Evolutionary conservation across 352 stramenopile species (phyloP).

Genomic region (Globisporangium lucens): DNA sequence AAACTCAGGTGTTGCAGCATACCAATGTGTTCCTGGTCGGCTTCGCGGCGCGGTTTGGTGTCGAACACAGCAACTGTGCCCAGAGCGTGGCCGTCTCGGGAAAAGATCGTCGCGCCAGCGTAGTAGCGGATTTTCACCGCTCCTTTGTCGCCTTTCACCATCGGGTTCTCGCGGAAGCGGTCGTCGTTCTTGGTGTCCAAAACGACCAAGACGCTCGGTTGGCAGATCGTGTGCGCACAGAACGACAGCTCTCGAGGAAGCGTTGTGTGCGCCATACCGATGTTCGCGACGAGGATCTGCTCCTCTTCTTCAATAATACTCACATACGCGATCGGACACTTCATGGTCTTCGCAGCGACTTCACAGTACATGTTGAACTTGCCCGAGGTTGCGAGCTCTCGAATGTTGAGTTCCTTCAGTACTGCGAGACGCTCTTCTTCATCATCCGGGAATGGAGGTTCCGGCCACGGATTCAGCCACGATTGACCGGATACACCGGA

Average conservation of each 20-base stretch:
- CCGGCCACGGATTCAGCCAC: constrained; percentile 81
- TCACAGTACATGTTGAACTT: constrained; percentile 90
- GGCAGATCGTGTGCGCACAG: constrained; percentile 85
- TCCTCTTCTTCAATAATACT: constrained; percentile 85
- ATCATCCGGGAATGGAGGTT: constrained; percentile 74
- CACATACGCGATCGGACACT: constrained; percentile 83
- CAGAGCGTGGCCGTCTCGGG: constrained; percentile 67
- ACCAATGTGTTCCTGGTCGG: constrained; percentile 84
- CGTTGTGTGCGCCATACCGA: constrained; percentile 80
- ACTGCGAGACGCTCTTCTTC: constrained; percentile 74
- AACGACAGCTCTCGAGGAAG: constrained; percentile 80
- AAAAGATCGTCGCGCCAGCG: constrained; percentile 81
- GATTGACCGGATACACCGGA: constrained; percentile 30
- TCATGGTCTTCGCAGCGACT: constrained; percentile 85
- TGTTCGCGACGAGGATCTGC: constrained; percentile 81
- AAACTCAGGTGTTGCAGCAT: constrained; percentile 88
- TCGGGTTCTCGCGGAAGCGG: constrained; percentile 83
- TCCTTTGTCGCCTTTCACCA: constrained; percentile 83
- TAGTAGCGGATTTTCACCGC: constrained; percentile 88
- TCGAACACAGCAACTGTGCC: constrained; percentile 84
- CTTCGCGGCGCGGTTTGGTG: constrained; percentile 71
- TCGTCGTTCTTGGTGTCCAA: constrained; percentile 85
- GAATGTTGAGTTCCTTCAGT: constrained; percentile 79
- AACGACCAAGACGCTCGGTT: constrained; percentile 76
- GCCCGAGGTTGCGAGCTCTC: constrained; percentile 59